phyloP scores from a whole-genome alignment of 441 rosid species.

The Bocquillonia castaneifolia region DNA sequence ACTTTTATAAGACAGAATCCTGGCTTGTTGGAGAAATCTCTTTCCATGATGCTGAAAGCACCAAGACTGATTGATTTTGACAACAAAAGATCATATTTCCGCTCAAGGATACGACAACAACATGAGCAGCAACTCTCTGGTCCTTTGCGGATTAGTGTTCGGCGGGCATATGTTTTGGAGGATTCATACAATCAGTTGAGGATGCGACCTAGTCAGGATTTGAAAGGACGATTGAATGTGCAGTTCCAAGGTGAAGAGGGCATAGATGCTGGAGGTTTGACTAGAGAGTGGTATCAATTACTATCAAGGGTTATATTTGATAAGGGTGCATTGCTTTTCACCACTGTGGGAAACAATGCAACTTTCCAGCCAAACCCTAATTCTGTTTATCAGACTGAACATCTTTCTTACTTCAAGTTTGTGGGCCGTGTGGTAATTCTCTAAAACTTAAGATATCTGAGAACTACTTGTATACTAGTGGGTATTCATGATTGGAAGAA shows the following conservation, averaged over 20 bases:
- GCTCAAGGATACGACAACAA: constrained; percentile 88
- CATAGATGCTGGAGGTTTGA: constrained; percentile 96
- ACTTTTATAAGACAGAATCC: constrained; percentile 92
- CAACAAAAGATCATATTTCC: constrained; percentile 82
- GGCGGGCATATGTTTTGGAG: constrained; percentile 92
- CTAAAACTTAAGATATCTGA: constrained; percentile 15
- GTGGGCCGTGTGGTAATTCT: constrained; percentile 87
- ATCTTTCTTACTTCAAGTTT: constrained; percentile 94
- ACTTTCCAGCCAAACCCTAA: constrained; percentile 98
- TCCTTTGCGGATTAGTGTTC: constrained; percentile 82
- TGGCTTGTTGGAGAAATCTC: constrained; percentile 88
- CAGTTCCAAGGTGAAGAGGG: constrained; percentile 97
- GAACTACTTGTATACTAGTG: constrained; percentile 2
- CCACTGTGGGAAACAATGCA: constrained; percentile 93
- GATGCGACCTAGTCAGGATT: constrained; percentile 68
- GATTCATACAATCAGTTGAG: constrained; percentile 95
- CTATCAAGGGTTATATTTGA: constrained; percentile 93
- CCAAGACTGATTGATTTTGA: constrained; percentile 95
- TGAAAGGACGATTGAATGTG: constrained; percentile 89
- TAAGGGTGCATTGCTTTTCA: constrained; percentile 89
- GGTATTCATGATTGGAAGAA: not conserved
- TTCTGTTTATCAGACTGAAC: constrained; percentile 93
- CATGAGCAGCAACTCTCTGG: constrained; percentile 90
- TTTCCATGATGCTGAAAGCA: constrained; percentile 86
- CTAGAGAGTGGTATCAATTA: constrained; percentile 97